Conservation (phyloP, 2,329 filamentous ascomycete species). For the Diplodia mutila region DNA sequence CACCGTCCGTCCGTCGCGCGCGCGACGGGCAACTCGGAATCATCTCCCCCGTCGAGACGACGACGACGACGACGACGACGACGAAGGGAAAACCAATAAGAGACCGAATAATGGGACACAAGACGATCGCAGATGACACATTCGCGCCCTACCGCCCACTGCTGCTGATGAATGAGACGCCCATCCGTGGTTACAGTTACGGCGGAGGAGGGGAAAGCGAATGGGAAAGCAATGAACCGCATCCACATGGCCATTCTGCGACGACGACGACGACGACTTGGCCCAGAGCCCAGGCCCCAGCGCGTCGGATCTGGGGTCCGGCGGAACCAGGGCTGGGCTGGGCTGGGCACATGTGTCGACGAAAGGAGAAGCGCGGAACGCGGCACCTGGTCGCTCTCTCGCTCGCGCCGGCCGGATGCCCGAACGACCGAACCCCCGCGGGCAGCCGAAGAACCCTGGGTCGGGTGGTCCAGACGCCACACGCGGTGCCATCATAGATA, state of each 20-base stretch:
- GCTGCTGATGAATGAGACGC: too few relatives aligned
- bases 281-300: too few relatives aligned
- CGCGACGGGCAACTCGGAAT: too few relatives aligned
- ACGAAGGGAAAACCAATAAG: background rate
- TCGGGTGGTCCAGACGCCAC: background rate
- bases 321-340: background rate
- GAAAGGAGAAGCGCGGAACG: background rate
- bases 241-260: background rate
- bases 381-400: background rate
- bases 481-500: background rate
- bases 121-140: background rate
- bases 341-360: too few relatives aligned
- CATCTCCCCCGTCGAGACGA: too few relatives aligned
- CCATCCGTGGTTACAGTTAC: background rate
- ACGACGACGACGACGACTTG: too few relatives aligned
- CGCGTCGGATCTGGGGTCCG: background rate
- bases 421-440: background rate
- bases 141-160: too few relatives aligned
- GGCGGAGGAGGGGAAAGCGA: background rate
- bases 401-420: background rate
- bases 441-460: background rate
- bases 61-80: too few relatives aligned
- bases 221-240: background rate
- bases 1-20: background rate
- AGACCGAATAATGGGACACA: background rate